Evolutionary conservation across 768 basidiomycete species (phyloP).

Genomic region (Auricularia cornea): DNA sequence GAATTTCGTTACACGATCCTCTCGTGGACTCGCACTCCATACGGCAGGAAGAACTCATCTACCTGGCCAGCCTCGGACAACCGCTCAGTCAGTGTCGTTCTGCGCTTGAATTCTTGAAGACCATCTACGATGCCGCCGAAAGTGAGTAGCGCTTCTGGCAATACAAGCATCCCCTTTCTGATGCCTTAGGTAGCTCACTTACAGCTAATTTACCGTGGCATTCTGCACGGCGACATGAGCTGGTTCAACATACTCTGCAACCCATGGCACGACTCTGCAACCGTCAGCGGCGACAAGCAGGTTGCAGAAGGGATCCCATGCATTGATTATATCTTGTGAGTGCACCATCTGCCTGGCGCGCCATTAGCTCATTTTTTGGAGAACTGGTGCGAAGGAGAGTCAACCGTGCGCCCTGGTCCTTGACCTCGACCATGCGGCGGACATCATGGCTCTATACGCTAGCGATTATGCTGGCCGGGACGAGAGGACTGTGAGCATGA

Average conservation of each 20-base stretch:
- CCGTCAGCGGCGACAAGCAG: too few relatives aligned
- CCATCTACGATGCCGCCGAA: background rate
- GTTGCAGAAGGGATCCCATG: background rate
- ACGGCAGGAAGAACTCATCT: background rate
- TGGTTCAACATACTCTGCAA: background rate
- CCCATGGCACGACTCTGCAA: background rate
- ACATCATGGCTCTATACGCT: too few relatives aligned
- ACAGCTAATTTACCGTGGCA: background rate
- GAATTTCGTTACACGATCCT: too few relatives aligned
- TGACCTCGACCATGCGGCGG: too few relatives aligned
- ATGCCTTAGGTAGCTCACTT: background rate
- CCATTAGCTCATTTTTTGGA: too few relatives aligned
- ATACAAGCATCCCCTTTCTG: background rate
- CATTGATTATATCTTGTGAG: too few relatives aligned
- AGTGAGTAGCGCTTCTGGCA: background rate
- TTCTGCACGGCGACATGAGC: background rate
- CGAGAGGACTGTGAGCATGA: too few relatives aligned
- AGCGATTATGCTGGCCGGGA: too few relatives aligned
- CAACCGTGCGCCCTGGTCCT: too few relatives aligned
- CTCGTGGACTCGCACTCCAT: too few relatives aligned
- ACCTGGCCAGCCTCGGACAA: background rate
- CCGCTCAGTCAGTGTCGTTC: background rate
- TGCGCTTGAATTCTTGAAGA: background rate
- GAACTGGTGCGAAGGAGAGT: too few relatives aligned
- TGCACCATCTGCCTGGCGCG: too few relatives aligned